A percentile compares a stretch with the other conserved stretches of the same genome.
phyloP scores from a whole-genome alignment of 768 basidiomycete species.

The Boletus sensibilis region DNA sequence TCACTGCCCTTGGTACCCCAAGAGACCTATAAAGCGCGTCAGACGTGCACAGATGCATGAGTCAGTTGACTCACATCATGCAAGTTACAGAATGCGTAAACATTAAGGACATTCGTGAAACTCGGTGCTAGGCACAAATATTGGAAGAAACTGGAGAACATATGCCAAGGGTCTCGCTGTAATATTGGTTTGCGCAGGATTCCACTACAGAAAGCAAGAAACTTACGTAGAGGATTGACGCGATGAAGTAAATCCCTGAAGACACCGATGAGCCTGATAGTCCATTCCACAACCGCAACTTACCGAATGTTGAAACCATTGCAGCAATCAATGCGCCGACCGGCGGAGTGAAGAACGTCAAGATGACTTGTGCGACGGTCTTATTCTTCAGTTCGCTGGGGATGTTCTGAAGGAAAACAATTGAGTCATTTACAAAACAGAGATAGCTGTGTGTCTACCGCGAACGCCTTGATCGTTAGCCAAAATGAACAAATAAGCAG shows the following conservation, averaged over 20 bases:
- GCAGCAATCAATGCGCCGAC: conserved; percentile 83
- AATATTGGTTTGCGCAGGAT: conserved; percentile 6
- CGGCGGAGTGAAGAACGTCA: conserved; percentile 68
- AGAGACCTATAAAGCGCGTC: conserved; percentile 52
- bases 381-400: conserved; percentile 51
- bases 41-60: neutral
- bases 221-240: conserved; percentile 84
- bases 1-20: conserved; percentile 97
- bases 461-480: conserved; percentile 78
- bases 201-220: neutral
- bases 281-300: conserved; percentile 14
- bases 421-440: neutral
- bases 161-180: conserved; percentile 95
- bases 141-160: conserved; percentile 92
- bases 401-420: conserved; percentile 42
- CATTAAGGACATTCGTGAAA: conserved; percentile 93
- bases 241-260: conserved; percentile 73
- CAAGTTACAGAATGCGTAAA: conserved; percentile 96
- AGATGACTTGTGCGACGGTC: conserved; percentile 48
- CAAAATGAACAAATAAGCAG: conserved; percentile 85
- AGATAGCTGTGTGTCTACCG: conserved; percentile 40
- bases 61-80: conserved; percentile 61
- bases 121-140: conserved; percentile 88
- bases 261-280: conserved; percentile 8
- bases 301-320: conserved; percentile 84